Evolutionary conservation across 768 basidiomycete genomes (phyloP).

Genomic region (Boletellus sp.): DNA sequence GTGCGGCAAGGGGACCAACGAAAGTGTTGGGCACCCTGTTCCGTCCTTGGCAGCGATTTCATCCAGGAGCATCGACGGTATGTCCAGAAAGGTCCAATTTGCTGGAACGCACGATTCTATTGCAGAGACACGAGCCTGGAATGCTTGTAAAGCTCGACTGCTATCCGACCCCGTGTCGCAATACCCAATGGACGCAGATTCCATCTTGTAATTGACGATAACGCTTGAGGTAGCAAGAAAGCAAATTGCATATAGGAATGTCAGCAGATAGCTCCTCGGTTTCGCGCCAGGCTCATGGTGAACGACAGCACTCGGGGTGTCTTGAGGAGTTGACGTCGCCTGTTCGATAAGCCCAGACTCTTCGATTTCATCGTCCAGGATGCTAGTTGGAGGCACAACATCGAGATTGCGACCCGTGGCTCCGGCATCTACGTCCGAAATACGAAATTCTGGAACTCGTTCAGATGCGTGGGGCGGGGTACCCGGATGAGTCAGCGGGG

Average conservation of each 20-base stretch:
- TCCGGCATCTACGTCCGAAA: slow-evolving; percentile 3
- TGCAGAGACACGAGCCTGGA: slow-evolving; percentile 44
- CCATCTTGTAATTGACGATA: slow-evolving; percentile 53
- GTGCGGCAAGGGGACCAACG: slow-evolving; percentile 51
- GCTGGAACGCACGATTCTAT: slow-evolving; percentile 55
- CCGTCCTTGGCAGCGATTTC: slow-evolving; percentile 29
- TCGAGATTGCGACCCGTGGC: neutral
- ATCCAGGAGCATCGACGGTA: slow-evolving; percentile 26
- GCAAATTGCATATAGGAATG: slow-evolving; percentile 41
- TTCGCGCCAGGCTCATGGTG: slow-evolving; percentile 12
- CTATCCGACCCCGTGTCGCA: slow-evolving; percentile 64
- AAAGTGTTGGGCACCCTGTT: slow-evolving; percentile 50
- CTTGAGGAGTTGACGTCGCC: slow-evolving; percentile 35
- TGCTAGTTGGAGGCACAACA: slow-evolving; percentile 11
- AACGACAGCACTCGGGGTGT: slow-evolving; percentile 35
- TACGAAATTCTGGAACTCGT: slow-evolving; percentile 6
- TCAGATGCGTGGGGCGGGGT: slow-evolving; percentile 12
- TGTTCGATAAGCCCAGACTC: slow-evolving; percentile 20
- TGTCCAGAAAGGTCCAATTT: slow-evolving; percentile 47
- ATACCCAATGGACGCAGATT: slow-evolving; percentile 72
- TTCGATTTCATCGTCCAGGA: slow-evolving; percentile 19
- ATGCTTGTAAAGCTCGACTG: slow-evolving; percentile 50
- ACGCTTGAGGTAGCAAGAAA: slow-evolving; percentile 33
- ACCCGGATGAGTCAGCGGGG: slow-evolving; percentile 18
- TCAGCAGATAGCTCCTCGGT: slow-evolving; percentile 33